A percentile compares a stretch with the other conserved stretches of the same genome.
phyloP scores from a whole-genome alignment of 2,329 filamentous ascomycete species.

The Albophoma yamanashiensis region DNA sequence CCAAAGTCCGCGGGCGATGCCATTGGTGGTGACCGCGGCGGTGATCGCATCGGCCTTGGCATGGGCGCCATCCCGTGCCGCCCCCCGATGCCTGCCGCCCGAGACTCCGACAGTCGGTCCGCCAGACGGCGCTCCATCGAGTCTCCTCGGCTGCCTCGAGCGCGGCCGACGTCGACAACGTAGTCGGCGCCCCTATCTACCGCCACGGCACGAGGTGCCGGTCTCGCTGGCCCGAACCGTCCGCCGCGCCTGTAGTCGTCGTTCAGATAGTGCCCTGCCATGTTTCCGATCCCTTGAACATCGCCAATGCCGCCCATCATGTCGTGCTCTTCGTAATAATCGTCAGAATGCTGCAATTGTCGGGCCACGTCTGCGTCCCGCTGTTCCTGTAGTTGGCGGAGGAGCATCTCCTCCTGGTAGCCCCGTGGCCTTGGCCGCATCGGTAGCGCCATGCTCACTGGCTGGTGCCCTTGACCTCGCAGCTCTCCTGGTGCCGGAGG shows the following conservation, averaged over 20 bases:
- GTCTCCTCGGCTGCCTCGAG: slow-evolving; percentile 27
- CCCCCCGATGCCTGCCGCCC: slow-evolving; percentile 14
- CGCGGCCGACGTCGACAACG: slow-evolving; percentile 29
- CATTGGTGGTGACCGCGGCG: slow-evolving; percentile 21
- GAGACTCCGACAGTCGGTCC: slow-evolving; percentile 36
- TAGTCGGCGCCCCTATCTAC: slow-evolving; percentile 18
- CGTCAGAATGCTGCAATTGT: slow-evolving; percentile 14
- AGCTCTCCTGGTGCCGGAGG: slow-evolving; percentile 20
- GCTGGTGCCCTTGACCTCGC: slow-evolving; percentile 9
- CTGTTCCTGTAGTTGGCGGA: slow-evolving; percentile 35
- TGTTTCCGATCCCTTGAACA: slow-evolving; percentile 36
- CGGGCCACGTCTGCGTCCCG: slow-evolving; percentile 28
- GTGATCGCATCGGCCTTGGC: slow-evolving; percentile 3
- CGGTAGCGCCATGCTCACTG: slow-evolving; percentile 8
- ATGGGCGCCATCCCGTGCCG: slow-evolving; percentile 2
- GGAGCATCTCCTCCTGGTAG: slow-evolving; percentile 37
- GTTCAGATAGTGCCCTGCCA: slow-evolving; percentile 48
- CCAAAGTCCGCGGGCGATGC: slow-evolving; percentile 18
- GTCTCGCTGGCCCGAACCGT: background rate
- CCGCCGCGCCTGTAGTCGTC: slow-evolving; percentile 36
- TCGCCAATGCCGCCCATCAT: slow-evolving; percentile 21
- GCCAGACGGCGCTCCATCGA: slow-evolving; percentile 40
- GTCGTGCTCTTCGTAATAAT: slow-evolving; percentile 29
- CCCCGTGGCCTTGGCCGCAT: slow-evolving; percentile 13
- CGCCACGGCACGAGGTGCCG: background rate